Evolutionary conservation across 2,329 filamentous ascomycete genomes (phyloP).

Genomic region (Aspergillus bombycis): DNA sequence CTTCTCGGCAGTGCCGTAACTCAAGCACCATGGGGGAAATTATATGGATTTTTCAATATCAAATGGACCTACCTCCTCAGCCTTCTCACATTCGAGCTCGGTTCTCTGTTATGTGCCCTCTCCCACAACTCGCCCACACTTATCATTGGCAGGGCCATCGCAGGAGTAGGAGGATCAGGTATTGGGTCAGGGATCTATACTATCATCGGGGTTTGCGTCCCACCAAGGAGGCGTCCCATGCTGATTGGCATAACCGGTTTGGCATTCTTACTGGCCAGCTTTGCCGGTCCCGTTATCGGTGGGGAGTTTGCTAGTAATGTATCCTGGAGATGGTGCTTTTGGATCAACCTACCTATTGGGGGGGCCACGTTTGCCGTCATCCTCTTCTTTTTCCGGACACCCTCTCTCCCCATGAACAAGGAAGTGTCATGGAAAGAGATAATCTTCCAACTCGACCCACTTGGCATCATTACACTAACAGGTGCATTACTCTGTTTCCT

Average conservation of each 20-base stretch:
- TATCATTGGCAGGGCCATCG: conserved; percentile 6
- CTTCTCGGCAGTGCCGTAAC: conserved; percentile 25
- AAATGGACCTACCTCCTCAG: conserved; percentile 32
- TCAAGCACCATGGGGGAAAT: conserved; percentile 49
- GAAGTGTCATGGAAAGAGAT: not conserved
- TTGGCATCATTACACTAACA: not conserved
- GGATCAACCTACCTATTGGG: conserved; percentile 44
- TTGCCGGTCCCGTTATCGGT: conserved; percentile 5
- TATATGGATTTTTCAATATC: conserved; percentile 47
- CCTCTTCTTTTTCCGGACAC: conserved; percentile 5
- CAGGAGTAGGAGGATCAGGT: conserved; percentile 2
- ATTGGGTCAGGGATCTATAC: not conserved
- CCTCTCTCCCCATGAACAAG: not conserved
- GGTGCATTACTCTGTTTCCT: not conserved
- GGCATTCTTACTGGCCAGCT: not conserved
- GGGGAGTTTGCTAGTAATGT: conserved; percentile 2
- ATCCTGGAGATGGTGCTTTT: conserved; percentile 47
- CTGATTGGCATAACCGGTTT: not conserved
- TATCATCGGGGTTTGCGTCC: not conserved
- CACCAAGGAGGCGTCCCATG: conserved; percentile 1
- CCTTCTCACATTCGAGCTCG: conserved; percentile 36
- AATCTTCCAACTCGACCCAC: not conserved
- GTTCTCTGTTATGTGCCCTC: conserved; percentile 18
- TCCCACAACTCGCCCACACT: not conserved
- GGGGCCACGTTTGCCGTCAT: conserved; percentile 19